Conservation (phyloP, 2,329 filamentous ascomycete species). For the Domatiomyces catenatus region DNA sequence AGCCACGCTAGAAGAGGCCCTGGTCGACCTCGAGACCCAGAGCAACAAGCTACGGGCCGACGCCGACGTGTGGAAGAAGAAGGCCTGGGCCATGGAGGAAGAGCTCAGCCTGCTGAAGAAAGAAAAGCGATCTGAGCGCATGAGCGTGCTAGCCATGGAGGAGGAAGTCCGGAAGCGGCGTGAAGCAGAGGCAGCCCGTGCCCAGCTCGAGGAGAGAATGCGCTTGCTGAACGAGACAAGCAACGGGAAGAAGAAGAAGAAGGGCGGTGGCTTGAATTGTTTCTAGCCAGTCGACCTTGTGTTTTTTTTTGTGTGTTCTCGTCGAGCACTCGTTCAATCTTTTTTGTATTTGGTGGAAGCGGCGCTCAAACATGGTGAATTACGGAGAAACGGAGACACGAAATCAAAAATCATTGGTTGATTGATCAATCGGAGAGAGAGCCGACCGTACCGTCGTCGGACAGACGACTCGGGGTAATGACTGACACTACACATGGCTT, state of each 20-base stretch:
- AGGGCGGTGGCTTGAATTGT: conserved; percentile 88
- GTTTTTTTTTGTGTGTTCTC: conserved; percentile 2
- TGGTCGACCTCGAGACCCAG: conserved; percentile 82
- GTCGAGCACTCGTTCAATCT: neutral
- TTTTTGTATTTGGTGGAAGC: neutral
- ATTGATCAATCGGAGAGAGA: no score
- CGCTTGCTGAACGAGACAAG: conserved; percentile 52
- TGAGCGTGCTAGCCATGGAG: conserved; percentile 75
- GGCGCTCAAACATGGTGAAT: no score
- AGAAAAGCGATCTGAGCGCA: conserved; percentile 43
- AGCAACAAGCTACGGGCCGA: conserved; percentile 84
- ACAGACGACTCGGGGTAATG: no score
- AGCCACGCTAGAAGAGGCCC: conserved; percentile 82
- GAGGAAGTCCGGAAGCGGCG: conserved; percentile 88
- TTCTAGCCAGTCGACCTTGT: conserved; percentile 44
- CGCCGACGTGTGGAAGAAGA: conserved; percentile 79
- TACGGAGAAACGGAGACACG: no score
- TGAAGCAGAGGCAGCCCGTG: conserved; percentile 75
- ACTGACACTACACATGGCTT: no score
- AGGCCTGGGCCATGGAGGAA: conserved; percentile 61
- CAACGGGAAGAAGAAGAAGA: conserved; percentile 61
- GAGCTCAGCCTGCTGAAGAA: conserved; percentile 38
- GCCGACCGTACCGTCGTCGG: no score
- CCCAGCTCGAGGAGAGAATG: conserved; percentile 88
- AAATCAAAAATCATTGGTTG: no score